Percentiles rank a stretch among this genome's conserved stretches.
Evolutionary conservation across 1,284 basidiomycete species (phyloP).

Genomic region (Leccinum solheimii): DNA sequence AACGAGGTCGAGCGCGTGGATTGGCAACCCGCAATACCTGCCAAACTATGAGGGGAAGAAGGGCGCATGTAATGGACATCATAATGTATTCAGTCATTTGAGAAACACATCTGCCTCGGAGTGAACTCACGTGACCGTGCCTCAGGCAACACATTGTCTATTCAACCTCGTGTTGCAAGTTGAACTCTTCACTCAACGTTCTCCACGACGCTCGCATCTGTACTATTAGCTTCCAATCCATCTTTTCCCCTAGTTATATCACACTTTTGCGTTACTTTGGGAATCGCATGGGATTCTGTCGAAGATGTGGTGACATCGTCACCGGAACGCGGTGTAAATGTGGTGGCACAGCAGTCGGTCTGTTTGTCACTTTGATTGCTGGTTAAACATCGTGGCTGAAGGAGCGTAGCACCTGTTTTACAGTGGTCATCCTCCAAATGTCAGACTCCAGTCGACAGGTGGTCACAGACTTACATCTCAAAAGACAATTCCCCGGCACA

Average conservation of each 20-base stretch:
- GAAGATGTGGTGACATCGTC: constrained; percentile 79
- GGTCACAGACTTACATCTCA: constrained; percentile 75
- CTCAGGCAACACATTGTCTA: not conserved
- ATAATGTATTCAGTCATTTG: not conserved
- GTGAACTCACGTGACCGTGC: constrained; percentile 28
- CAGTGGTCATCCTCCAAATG: constrained; percentile 56
- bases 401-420: constrained; percentile 59
- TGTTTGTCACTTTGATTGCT: constrained; percentile 33
- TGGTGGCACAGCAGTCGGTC: constrained; percentile 74
- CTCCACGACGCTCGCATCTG: constrained; percentile 4
- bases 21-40: constrained; percentile 51
- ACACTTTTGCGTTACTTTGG: not conserved
- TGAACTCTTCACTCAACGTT: constrained; percentile 9
- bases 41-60: constrained; percentile 22
- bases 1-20: constrained; percentile 66
- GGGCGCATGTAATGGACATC: not conserved
- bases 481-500: constrained; percentile 45
- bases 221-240: not conserved
- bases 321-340: constrained; percentile 68
- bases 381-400: constrained; percentile 15
- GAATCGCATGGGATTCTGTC: constrained; percentile 70
- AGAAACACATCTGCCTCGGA: not conserved
- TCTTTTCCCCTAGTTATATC: not conserved
- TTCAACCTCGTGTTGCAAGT: constrained; percentile 13
- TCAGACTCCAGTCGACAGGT: constrained; percentile 53